A percentile compares a stretch with the other conserved stretches of the same genome.
Evolutionary conservation across 495 filamentous ascomycete genomes (phyloP).

Genomic region (Neurospora sp.): DNA sequence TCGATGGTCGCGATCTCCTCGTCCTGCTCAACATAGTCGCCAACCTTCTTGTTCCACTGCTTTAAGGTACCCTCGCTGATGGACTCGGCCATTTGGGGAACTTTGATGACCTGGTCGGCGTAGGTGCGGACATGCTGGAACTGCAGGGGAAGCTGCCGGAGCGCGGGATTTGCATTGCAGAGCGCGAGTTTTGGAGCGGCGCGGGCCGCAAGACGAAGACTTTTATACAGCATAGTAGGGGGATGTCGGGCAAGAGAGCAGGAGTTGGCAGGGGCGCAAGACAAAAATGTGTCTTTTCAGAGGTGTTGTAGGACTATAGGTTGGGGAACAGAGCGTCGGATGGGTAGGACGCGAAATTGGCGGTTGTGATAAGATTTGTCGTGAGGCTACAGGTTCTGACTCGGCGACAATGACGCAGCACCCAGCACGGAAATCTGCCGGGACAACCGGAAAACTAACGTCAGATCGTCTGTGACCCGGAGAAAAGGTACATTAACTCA

Average conservation of each 20-base stretch:
- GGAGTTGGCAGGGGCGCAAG: background rate
- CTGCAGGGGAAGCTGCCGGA: slow-evolving; percentile 35
- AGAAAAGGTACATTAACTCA: background rate
- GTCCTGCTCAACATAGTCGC: slow-evolving; percentile 89
- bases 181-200: slow-evolving; percentile 25
- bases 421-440: background rate
- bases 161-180: slow-evolving; percentile 22
- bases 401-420: background rate
- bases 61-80: slow-evolving; percentile 97
- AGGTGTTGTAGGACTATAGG: background rate
- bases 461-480: background rate
- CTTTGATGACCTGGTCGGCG: slow-evolving; percentile 80
- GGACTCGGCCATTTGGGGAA: slow-evolving; percentile 97
- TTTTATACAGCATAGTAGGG: slow-evolving; percentile 39
- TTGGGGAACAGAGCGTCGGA: background rate
- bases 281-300: background rate
- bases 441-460: background rate
- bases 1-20: slow-evolving; percentile 99
- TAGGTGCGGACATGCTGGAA: slow-evolving; percentile 44
- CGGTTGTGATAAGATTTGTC: background rate
- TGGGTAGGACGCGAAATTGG: background rate
- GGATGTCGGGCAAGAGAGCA: background rate
- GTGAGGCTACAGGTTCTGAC: background rate
- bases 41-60: slow-evolving; percentile 89
- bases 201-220: slow-evolving; percentile 38